Percentiles rank a stretch among this genome's conserved stretches.
Evolutionary conservation across 2,329 filamentous ascomycete species (phyloP).

Genomic region (Sphaerulina vaccinii): DNA sequence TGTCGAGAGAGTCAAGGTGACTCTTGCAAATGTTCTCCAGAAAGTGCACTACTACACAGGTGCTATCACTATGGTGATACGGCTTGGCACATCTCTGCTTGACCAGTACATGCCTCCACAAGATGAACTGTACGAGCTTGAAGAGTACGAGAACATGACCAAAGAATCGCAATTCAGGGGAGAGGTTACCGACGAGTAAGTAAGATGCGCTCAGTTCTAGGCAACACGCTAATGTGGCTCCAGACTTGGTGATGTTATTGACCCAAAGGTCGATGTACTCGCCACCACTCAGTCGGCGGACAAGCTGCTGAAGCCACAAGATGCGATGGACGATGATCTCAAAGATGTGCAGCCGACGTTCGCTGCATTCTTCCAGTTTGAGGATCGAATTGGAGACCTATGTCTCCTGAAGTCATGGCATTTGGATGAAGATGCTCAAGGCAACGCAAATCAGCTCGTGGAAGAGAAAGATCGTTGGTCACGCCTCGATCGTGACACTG

Average conservation of each 20-base stretch:
- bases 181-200: constrained; percentile 37
- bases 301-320: constrained; percentile 28
- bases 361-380: constrained; percentile 34
- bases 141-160: constrained; percentile 37
- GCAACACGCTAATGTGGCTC: constrained; percentile 8
- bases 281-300: constrained; percentile 21
- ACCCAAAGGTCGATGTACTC: constrained; percentile 27
- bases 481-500: constrained; percentile 30
- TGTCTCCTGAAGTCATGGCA: constrained; percentile 32
- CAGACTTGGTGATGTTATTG: constrained; percentile 32
- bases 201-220: not conserved
- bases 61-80: constrained; percentile 36
- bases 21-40: constrained; percentile 28
- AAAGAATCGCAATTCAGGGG: constrained; percentile 33
- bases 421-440: constrained; percentile 5
- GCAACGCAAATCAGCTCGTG: constrained; percentile 5
- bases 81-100: constrained; percentile 39
- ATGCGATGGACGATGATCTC: constrained; percentile 24
- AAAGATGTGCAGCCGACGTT: constrained; percentile 32
- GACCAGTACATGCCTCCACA: constrained; percentile 25
- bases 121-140: constrained; percentile 28
- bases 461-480: constrained; percentile 27
- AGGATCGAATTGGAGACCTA: constrained; percentile 25
- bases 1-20: constrained; percentile 18
- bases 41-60: constrained; percentile 39